Percentiles rank a stretch among this genome's conserved stretches.
These are phyloP conservation scores for Astrothelium subdiscretum DNA, from an alignment of 495 filamentous ascomycete genomes.

Conservation along the genomic window DNA sequence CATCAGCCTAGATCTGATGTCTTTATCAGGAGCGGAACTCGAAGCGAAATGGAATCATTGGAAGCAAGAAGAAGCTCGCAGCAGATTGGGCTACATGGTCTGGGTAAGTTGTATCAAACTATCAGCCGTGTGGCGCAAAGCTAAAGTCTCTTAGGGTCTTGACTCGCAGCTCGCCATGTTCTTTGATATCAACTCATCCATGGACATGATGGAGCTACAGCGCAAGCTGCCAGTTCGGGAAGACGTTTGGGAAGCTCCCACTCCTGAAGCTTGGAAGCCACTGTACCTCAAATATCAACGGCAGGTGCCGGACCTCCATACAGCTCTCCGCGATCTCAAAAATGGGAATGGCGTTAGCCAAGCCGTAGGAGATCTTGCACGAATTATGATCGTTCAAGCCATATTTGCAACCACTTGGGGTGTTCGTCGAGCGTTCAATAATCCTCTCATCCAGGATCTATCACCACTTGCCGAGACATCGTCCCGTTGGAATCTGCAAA, in stretches of 20 bases:
- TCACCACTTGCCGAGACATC: not conserved
- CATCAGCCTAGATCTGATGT: not conserved
- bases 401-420: not conserved
- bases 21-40: not conserved
- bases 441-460: not conserved
- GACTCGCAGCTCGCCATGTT: slow-evolving; percentile 5
- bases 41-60: slow-evolving; percentile 10
- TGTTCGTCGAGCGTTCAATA: not conserved
- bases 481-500: not conserved
- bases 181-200: slow-evolving; percentile 3
- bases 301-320: not conserved
- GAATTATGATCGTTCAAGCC: not conserved
- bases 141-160: not conserved
- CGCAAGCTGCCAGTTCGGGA: slow-evolving; percentile 5
- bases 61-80: slow-evolving; percentile 3
- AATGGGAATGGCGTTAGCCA: not conserved
- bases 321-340: not conserved
- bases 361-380: not conserved
- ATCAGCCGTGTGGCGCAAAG: not conserved
- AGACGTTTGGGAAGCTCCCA: slow-evolving; percentile 5
- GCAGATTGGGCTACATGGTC: slow-evolving; percentile 2
- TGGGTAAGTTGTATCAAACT: slow-evolving; percentile 2
- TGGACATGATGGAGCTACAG: slow-evolving; percentile 5
- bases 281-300: slow-evolving; percentile 1
- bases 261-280: slow-evolving; percentile 3